Conservation (phyloP, 176 grass and related monocot genomes). For the Ampelocalamus luodianensis region DNA sequence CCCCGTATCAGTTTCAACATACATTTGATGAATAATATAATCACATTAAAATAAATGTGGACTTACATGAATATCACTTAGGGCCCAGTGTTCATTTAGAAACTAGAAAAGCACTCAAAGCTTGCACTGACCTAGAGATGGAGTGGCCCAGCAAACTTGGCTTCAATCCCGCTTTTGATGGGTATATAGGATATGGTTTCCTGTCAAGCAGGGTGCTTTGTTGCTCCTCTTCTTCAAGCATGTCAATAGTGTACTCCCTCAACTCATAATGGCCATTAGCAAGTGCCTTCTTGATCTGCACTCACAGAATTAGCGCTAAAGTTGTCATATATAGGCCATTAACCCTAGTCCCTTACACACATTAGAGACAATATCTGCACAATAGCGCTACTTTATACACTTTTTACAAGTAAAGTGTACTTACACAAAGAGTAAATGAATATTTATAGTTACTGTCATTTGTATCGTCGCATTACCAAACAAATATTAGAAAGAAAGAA, state of each 20-base stretch:
- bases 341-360: not conserved
- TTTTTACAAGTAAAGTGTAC: not conserved
- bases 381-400: constrained; percentile 2
- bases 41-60: constrained; percentile 8
- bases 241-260: constrained; percentile 73
- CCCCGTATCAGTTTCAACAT: no score
- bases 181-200: constrained; percentile 87
- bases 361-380: constrained; percentile 19
- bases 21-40: constrained; percentile 27
- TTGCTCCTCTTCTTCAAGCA: constrained; percentile 65
- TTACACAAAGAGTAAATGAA: constrained; percentile 20
- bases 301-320: constrained; percentile 20
- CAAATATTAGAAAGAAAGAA: constrained; percentile 22
- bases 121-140: constrained; percentile 73
- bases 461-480: constrained; percentile 28
- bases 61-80: constrained; percentile 5
- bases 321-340: constrained; percentile 29
- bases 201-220: constrained; percentile 55
- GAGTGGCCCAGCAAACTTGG: constrained; percentile 54
- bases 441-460: not conserved
- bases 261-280: constrained; percentile 75
- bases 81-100: not conserved
- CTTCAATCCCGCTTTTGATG: constrained; percentile 83
- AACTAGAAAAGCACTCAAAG: constrained; percentile 17
- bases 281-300: constrained; percentile 70